Base-by-base conservation (phyloP, 495 filamentous ascomycete species). In the Immersiella caudata region DNA sequence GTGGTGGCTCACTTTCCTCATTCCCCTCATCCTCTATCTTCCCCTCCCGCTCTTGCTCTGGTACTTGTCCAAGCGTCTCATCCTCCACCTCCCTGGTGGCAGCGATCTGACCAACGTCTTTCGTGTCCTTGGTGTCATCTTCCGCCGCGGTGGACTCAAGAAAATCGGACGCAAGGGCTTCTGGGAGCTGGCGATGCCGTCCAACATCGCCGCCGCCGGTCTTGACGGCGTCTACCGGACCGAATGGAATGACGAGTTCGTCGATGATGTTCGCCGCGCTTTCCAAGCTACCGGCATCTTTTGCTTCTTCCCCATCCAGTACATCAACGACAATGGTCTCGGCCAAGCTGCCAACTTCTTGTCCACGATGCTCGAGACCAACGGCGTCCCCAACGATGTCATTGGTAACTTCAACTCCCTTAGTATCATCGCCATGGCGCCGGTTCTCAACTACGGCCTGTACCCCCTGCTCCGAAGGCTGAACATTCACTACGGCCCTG, bases 341-440 rank as follows among this genome's bases (percentile, higher is more conserved):
- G 83, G 83, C 1, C 65, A 70, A 2, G 73, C 81, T 5, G 79
- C 79, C 46, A 79, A 65, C 54, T 87, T 85, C 73, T 78, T 89
- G 73, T 83, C 80, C 1, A 87, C 87, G 20, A 86, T 87, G 65
- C 83, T 93, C 78, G 81, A 81, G 29, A 90, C 87, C 4, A 83
- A 89, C 68, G 89, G 89, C 21, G 86, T 87, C 0, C 90, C 90
- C 50, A 94, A 94, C 81, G 91, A 94, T 69, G 80, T 92, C 68
- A 90, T 93, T 78, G 78, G 79, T 70, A 93, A 92, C 82, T 88
- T 93, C 75, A 90, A 93, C 75, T 86, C 91, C 4, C 83, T 95
- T 64, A 79, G 77, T 66, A 88, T 93, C 72, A 89, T 93, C 74
- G 79, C 90, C 67, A 84, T 90, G 73, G 87, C 90, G 18, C 90